phyloP scores from a whole-genome alignment of 305 asterid species.

The Fraxinus platypoda region DNA sequence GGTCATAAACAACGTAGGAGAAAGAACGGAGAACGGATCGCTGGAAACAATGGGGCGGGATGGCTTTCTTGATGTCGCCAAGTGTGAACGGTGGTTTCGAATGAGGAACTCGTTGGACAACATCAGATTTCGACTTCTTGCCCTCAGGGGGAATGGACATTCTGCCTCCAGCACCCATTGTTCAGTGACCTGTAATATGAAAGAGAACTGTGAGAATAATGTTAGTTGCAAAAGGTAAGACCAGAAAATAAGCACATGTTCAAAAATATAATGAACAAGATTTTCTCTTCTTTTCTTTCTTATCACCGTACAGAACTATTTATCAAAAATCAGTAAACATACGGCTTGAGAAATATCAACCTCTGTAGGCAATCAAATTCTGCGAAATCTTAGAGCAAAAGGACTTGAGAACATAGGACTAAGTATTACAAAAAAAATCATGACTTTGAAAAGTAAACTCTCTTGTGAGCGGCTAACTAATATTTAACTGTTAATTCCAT shows the following conservation, averaged over 20 bases:
- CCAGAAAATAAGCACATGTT: neutral
- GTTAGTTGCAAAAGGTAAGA: neutral
- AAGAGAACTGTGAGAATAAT: neutral
- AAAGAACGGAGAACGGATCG: slow-evolving; percentile 43
- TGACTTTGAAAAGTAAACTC: neutral
- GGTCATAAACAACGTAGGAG: slow-evolving; percentile 45
- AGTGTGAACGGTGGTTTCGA: slow-evolving; percentile 43
- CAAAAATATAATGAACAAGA: neutral
- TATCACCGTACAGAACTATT: neutral
- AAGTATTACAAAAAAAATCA: neutral
- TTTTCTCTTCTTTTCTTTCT: neutral
- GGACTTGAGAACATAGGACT: neutral
- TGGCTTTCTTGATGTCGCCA: slow-evolving; percentile 44
- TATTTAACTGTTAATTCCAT: neutral
- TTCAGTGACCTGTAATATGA: slow-evolving; percentile 23
- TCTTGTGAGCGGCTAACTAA: neutral
- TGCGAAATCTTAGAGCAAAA: neutral
- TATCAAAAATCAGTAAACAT: neutral
- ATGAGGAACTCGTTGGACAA: slow-evolving; percentile 32
- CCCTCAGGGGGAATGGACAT: slow-evolving; percentile 33
- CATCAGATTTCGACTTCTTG: slow-evolving; percentile 28
- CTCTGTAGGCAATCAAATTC: neutral
- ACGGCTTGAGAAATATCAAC: neutral
- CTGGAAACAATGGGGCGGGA: slow-evolving; percentile 49
- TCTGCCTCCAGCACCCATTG: slow-evolving; percentile 52